These are phyloP conservation scores for Penicillium paradoxum DNA, from an alignment of 495 filamentous ascomycete genomes.

Conservation along the genomic window DNA sequence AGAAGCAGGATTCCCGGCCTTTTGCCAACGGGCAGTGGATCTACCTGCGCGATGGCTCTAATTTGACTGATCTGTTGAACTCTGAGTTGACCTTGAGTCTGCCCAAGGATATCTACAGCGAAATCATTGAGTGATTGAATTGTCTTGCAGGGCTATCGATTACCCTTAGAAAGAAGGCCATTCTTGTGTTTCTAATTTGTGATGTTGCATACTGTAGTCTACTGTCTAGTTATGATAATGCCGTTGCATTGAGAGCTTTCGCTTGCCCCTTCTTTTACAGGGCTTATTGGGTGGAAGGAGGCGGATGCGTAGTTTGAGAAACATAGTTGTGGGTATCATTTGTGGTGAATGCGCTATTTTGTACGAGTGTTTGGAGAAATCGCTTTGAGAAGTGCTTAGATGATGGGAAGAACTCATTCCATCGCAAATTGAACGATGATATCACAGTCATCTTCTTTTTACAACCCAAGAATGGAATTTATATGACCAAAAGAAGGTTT, in stretches of 20 bases:
- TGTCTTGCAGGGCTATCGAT: neutral
- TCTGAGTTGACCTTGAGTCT: slow-evolving; percentile 54
- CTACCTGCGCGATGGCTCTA: slow-evolving; percentile 74
- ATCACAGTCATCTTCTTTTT: too few relatives aligned
- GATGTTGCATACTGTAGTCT: neutral
- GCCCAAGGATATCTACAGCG: slow-evolving; percentile 40
- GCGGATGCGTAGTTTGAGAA: neutral
- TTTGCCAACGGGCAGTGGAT: slow-evolving; percentile 63
- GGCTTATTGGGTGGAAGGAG: neutral
- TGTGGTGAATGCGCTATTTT: neutral
- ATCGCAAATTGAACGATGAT: too few relatives aligned
- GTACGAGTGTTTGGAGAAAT: neutral
- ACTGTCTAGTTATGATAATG: neutral
- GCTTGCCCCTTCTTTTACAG: too few relatives aligned
- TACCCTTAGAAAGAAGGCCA: neutral
- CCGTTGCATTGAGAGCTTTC: neutral
- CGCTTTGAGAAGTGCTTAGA: too few relatives aligned
- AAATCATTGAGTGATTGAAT: slow-evolving; percentile 15
- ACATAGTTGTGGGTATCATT: neutral
- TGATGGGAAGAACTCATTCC: too few relatives aligned
- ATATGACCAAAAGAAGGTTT: neutral
- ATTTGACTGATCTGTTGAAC: slow-evolving; percentile 64
- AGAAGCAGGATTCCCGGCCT: slow-evolving; percentile 65
- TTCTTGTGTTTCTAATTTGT: neutral
- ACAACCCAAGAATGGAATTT: too few relatives aligned